phyloP scores from a whole-genome alignment of 2,329 filamentous ascomycete species.

The Colletotrichum gloeosporioides region DNA sequence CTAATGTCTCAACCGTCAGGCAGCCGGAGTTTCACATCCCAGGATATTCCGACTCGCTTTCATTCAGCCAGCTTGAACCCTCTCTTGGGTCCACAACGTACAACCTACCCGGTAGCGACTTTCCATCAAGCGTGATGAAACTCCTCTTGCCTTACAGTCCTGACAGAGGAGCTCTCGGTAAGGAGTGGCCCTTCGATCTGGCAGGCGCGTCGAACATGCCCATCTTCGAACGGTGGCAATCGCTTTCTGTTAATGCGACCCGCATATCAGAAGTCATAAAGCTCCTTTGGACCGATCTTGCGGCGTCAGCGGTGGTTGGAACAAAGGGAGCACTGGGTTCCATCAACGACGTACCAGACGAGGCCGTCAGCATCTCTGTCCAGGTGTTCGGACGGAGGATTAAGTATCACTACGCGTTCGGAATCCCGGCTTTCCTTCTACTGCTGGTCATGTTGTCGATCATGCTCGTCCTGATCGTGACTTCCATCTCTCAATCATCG shows the following conservation, averaged over 20 bases:
- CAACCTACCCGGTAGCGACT: slow-evolving; percentile 39
- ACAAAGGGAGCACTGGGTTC: slow-evolving; percentile 30
- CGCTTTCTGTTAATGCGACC: slow-evolving; percentile 30
- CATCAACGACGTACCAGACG: slow-evolving; percentile 17
- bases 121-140: slow-evolving; percentile 30
- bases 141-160: slow-evolving; percentile 21
- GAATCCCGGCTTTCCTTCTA: slow-evolving; percentile 34
- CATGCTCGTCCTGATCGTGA: neutral
- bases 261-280: slow-evolving; percentile 42
- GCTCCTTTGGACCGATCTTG: slow-evolving; percentile 49
- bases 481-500: neutral
- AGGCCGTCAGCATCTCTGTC: slow-evolving; percentile 24
- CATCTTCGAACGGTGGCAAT: slow-evolving; percentile 45
- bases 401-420: slow-evolving; percentile 35
- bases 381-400: slow-evolving; percentile 31
- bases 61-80: neutral
- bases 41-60: neutral
- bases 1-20: slow-evolving; percentile 37
- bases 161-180: neutral
- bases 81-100: neutral
- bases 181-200: slow-evolving; percentile 9
- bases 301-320: slow-evolving; percentile 46
- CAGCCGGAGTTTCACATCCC: slow-evolving; percentile 21
- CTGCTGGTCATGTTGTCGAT: neutral
- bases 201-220: slow-evolving; percentile 35